Conservation (phyloP, 495 filamentous ascomycete species). For the Ascodesmis nigricans region DNA sequence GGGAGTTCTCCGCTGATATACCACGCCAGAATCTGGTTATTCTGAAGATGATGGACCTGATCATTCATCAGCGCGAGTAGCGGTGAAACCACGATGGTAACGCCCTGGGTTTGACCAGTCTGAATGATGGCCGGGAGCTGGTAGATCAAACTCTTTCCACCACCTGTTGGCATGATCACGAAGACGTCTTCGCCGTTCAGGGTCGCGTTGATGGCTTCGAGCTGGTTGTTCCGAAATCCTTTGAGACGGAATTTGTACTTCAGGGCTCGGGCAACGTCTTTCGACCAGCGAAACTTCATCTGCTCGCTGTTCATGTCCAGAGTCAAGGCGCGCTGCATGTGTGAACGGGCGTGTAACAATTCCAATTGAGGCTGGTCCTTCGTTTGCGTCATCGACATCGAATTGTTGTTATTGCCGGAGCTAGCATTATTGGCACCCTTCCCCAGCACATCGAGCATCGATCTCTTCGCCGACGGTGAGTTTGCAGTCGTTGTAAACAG, state of each 20-base stretch:
- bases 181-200: slow-evolving; percentile 72
- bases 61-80: slow-evolving; percentile 91
- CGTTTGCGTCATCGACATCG: slow-evolving; percentile 5
- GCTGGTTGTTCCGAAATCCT: slow-evolving; percentile 75
- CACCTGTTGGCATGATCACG: slow-evolving; percentile 91
- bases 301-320: slow-evolving; percentile 22
- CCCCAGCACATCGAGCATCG: slow-evolving; percentile 13
- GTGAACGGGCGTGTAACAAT: slow-evolving; percentile 2
- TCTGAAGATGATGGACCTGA: slow-evolving; percentile 59
- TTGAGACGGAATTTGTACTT: slow-evolving; percentile 60
- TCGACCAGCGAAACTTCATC: slow-evolving; percentile 51
- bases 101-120: slow-evolving; percentile 56
- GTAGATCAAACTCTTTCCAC: slow-evolving; percentile 92
- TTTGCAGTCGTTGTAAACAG: slow-evolving; percentile 10
- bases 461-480: slow-evolving; percentile 6
- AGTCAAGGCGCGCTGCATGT: slow-evolving; percentile 12
- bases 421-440: neutral
- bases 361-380: slow-evolving; percentile 1
- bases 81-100: slow-evolving; percentile 89
- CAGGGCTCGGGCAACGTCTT: slow-evolving; percentile 55
- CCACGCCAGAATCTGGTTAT: slow-evolving; percentile 54
- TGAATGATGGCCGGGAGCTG: slow-evolving; percentile 75
- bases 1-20: slow-evolving; percentile 55
- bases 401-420: slow-evolving; percentile 8
- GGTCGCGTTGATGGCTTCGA: slow-evolving; percentile 89